Evolutionary conservation across 2,329 filamentous ascomycete species (phyloP), one percentile per base, ranked within the genome.

Genomic region (Colletotrichum horii): DNA sequence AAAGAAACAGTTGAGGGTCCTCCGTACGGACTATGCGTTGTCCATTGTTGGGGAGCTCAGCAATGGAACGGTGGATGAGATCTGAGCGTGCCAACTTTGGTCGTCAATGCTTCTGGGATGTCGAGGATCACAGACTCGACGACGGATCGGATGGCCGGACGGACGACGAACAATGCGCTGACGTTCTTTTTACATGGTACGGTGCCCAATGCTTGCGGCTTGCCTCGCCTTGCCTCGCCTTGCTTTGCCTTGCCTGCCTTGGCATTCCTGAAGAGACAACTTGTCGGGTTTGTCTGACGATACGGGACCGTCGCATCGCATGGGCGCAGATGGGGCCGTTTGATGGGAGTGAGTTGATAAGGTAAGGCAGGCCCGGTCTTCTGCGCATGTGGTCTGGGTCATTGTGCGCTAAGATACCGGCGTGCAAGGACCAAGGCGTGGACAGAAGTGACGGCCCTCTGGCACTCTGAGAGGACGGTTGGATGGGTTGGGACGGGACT

Each of bases 81-180:
- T 58, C 74, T 48, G 56, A 65, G 56, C 43, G 48, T 70, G 34
- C 56, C 55, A 58, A 36, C 38, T 73, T 64, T 32, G 61, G 62
- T 16, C 38, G 65, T 75, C 74, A 76, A 74, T 73, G 74, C 74
- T 75, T 65, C 70, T 69, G 55, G 74, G 70, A 66, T 74, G 65
- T 52, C 36, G 48, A 74, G 70, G 64, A 76, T 76, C 70, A 69
- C 70, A 58, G 70, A 66, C 64, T 76, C 26, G 22, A 69, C 34
- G 74, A 36, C 48, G 48, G 70, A 76, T 76, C 70, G 70, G 74
- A 58, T 58, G 64, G 58, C 64, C 56, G 64, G 65, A 74, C 70
- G 65, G 74, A 74, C 43, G 70, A 66, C 22, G 65, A 70, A 76
- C 48, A 69, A 38, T 55, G 64, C 32, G 32, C 58, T 22, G 36